Conservation (phyloP, 129 eudicot species). For the Gnaphalium uliginosum region DNA sequence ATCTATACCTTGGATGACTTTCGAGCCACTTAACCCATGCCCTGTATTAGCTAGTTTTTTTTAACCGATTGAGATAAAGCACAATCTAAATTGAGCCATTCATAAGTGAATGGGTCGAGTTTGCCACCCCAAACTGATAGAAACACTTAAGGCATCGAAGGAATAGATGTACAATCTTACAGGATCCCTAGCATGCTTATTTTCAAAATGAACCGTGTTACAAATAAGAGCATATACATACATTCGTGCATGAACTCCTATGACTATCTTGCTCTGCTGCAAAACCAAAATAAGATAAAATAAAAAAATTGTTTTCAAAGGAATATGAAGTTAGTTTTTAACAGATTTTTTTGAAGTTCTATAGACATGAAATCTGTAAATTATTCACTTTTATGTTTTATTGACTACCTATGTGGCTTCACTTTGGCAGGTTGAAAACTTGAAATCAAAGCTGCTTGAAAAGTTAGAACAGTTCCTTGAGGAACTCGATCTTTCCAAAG, state of each 20-base stretch:
- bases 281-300: constrained; percentile 1
- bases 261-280: constrained; percentile 5
- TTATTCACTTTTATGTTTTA: not conserved
- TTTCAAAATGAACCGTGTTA: not conserved
- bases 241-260: constrained; percentile 1
- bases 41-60: not conserved
- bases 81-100: not conserved
- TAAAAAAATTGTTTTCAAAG: not conserved
- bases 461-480: constrained; percentile 83
- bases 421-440: constrained; percentile 68
- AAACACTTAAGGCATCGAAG: constrained; percentile 16
- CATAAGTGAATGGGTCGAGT: not conserved
- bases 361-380: constrained; percentile 6
- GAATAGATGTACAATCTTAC: not conserved
- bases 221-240: not conserved
- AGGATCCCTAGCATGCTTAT: constrained; percentile 1
- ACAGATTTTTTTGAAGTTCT: constrained; percentile 12
- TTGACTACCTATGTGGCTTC: constrained; percentile 15
- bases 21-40: not conserved
- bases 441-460: constrained; percentile 83
- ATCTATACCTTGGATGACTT: not conserved
- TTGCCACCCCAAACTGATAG: not conserved
- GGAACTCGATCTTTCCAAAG: constrained; percentile 67
- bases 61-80: not conserved
- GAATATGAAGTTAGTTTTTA: constrained; percentile 10